Conservation (phyloP, 1,284 basidiomycete genomes). For the Phylloboletellus chloephorus region DNA sequence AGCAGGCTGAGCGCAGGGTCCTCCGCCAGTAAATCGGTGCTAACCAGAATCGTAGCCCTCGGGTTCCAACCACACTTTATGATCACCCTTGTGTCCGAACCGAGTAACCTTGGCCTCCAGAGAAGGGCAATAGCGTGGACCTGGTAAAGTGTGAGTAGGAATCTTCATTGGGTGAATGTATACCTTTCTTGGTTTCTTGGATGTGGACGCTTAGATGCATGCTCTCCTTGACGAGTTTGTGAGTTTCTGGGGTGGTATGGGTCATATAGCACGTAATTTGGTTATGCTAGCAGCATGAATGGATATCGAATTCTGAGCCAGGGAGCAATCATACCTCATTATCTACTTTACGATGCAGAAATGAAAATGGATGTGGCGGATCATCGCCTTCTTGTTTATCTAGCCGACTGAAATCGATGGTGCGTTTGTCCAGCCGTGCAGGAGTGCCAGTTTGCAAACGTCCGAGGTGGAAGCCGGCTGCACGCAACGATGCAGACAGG, state of each 20-base stretch:
- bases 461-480: conserved; percentile 76
- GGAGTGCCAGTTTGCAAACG: conserved; percentile 89
- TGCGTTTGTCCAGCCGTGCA: conserved; percentile 65
- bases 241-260: conserved; percentile 65
- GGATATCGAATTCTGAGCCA: conserved; percentile 3
- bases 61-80: conserved; percentile 86
- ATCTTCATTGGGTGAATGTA: neutral
- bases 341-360: conserved; percentile 43
- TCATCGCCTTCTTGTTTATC: conserved; percentile 57
- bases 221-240: conserved; percentile 67
- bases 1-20: neutral
- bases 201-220: conserved; percentile 78
- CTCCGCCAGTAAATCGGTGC: conserved; percentile 6
- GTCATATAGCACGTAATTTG: conserved; percentile 77
- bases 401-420: conserved; percentile 64
- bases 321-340: conserved; percentile 39
- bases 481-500: conserved; percentile 67
- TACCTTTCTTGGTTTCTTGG: conserved; percentile 81
- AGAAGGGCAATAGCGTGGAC: conserved; percentile 88
- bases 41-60: conserved; percentile 83
- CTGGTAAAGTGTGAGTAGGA: conserved; percentile 33
- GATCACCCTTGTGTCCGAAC: conserved; percentile 67
- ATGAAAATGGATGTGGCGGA: conserved; percentile 60
- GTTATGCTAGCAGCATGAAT: conserved; percentile 42
- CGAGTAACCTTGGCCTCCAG: conserved; percentile 82